phyloP scores from a whole-genome alignment of 139 green algal species.

The Coelastrella sp. region DNA sequence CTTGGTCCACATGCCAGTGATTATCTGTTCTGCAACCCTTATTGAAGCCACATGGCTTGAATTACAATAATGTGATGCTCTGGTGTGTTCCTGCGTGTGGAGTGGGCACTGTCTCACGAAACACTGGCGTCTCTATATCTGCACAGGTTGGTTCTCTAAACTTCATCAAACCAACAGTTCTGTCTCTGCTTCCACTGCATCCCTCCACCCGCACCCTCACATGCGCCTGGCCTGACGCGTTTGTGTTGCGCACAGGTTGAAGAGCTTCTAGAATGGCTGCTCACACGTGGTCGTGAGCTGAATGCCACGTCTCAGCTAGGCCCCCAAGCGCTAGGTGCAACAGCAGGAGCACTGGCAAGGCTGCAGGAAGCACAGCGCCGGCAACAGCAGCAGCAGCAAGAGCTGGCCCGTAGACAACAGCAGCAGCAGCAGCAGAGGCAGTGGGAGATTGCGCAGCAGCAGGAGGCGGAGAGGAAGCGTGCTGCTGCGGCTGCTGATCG shows the following conservation, averaged over 20 bases:
- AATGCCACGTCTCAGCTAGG: slow-evolving; percentile 26
- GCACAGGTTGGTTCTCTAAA: too few relatives aligned
- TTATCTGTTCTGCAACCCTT: too few relatives aligned
- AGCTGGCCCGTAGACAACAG: slow-evolving; percentile 15
- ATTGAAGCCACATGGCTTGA: too few relatives aligned
- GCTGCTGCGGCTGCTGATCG: not conserved
- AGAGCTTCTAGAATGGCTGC: slow-evolving; percentile 32
- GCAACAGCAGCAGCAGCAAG: slow-evolving; percentile 41
- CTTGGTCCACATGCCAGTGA: too few relatives aligned
- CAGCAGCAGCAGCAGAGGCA: slow-evolving; percentile 36
- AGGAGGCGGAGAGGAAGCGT: not conserved
- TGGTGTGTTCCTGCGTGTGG: too few relatives aligned
- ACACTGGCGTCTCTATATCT: too few relatives aligned
- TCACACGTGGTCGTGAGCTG: not conserved
- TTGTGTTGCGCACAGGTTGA: slow-evolving; percentile 20
- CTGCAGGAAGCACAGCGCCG: slow-evolving; percentile 25
- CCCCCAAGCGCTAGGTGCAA: slow-evolving; percentile 16
- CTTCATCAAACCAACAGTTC: too few relatives aligned
- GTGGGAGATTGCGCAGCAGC: not conserved
- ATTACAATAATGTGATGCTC: too few relatives aligned
- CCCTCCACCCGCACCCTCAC: too few relatives aligned
- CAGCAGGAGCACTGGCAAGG: slow-evolving; percentile 13
- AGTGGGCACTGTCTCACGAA: too few relatives aligned
- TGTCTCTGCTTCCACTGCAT: too few relatives aligned
- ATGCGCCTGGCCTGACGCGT: too few relatives aligned